Evolutionary conservation across 345 rosid species (phyloP).

Genomic region (Populus euphratica): DNA sequence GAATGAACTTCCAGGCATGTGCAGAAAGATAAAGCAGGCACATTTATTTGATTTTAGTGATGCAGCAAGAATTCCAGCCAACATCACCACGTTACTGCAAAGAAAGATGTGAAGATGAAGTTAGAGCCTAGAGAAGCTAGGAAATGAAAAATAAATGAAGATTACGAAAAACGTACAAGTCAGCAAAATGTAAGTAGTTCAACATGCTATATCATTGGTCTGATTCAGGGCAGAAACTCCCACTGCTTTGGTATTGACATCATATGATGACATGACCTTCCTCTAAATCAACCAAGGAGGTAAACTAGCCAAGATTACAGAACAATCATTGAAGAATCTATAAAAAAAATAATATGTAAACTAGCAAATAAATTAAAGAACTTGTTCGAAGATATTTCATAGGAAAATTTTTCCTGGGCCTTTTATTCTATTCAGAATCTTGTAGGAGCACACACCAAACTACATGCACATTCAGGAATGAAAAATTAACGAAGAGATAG

Average conservation of each 20-base stretch:
- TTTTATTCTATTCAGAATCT: not conserved
- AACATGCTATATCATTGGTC: slow-evolving; percentile 40
- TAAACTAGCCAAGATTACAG: slow-evolving; percentile 22
- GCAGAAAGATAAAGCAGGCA: slow-evolving; percentile 8
- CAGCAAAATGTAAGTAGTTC: slow-evolving; percentile 22
- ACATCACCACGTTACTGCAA: slow-evolving; percentile 2
- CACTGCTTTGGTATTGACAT: slow-evolving; percentile 32
- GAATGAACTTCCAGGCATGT: slow-evolving; percentile 3
- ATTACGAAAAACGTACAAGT: slow-evolving; percentile 1
- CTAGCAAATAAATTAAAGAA: not conserved
- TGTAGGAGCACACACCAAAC: not conserved
- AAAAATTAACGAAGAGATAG: not conserved
- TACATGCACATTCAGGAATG: not conserved
- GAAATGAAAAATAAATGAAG: slow-evolving; percentile 2
- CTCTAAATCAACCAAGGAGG: slow-evolving; percentile 45
- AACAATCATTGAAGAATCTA: slow-evolving; percentile 8
- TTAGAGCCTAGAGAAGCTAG: not conserved
- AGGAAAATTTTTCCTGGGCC: not conserved
- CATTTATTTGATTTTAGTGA: slow-evolving; percentile 3
- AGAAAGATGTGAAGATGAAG: not conserved
- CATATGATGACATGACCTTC: slow-evolving; percentile 45
- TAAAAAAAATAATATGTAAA: not conserved
- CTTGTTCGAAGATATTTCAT: not conserved
- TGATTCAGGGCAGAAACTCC: slow-evolving; percentile 38
- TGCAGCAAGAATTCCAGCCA: slow-evolving; percentile 10